Base-by-base conservation (phyloP, 2,329 filamentous ascomycete species). In the Fusarium concolor region DNA sequence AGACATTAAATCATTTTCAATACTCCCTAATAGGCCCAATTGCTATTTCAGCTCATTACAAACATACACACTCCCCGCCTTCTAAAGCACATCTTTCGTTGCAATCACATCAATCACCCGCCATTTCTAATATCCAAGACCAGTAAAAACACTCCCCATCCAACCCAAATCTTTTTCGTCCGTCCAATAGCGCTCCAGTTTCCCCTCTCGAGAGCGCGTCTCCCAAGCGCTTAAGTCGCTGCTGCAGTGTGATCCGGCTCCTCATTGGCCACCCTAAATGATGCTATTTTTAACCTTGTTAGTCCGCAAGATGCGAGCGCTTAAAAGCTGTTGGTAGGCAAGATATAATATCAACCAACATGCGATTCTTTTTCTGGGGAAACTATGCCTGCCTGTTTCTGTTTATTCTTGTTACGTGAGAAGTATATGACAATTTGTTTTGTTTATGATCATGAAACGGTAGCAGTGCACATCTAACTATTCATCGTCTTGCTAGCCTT, bases 161-260 rank as follows among this genome's bases (percentile, higher is more conserved):
- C 61, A 65, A 46, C 56, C 63, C 45, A 69, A 47, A 41, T 45
- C 38, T 31, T 47, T 56, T 20, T 14, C 35, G 0, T 5, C 12
- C 2, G 10, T 6, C 63, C 67, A 72, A 71, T 71, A 8, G 7
- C 20, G 20, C 26, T 12, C 6, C 29, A 10, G n/a, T 24, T 43
- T 54, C 65, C 68, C 65, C 58, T 58, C 69, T 62, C 38, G 57
- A 33, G 33, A 61, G 60, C 70, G 70, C 70, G 70, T 56, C 51
- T 69, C 51, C 29, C 42, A 29, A 44, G 71, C 71, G 72, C 68
- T 72, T 74, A 71, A 18, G 26, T 28, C 45, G 24, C 31, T 62
- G 45, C 60, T 76, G 76, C 76, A 77, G 72, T 71, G 76, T 78
- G 76, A 78, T 75, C 60, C 56, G 50, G 31, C 38, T 59, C 29